Evolutionary conservation across 331 rosid species (phyloP), one percentile per base, ranked within the genome.

Genomic region (Arachis monticola): DNA sequence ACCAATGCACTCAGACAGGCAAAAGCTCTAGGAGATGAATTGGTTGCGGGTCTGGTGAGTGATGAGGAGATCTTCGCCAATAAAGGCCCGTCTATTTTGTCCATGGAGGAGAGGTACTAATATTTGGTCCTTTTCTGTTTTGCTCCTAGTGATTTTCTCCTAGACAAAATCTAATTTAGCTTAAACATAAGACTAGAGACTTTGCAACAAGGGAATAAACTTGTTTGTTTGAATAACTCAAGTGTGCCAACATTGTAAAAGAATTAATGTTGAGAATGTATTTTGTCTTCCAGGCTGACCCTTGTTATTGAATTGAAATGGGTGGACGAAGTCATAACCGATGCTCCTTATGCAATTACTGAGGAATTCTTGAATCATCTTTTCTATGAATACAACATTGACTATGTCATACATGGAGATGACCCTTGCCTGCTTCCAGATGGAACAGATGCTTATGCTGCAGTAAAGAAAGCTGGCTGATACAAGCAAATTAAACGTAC

Each of bases 391-490:
- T 83, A 95, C 88, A 92, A 90, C 72, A 93, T 95, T 76, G 99
- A 95, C 80, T 95, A 87, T 70, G 87, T 95, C 77, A 92, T 95
- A 77, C 99, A 95, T 45, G 99, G 99, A 27, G 99, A 95, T 79
- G 99, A 95, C 81, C 99, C 99, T 70, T 95, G 99, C 91, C 81
- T 95, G 76, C 99, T 95, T 87, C 98, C 99, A 50, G 99, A 95
- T 69, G 99, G 99, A 80, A 90, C 97, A 62, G 99, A 95, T 90
- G 99, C 98, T 78, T 95, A 95, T 79, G 98, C 94, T 58, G 87
- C 92, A 67, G 99, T 98, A 52, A 95, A 95, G 83, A 87, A 82
- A 84, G 98, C 88, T 81, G 96, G 99, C 10, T 97, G 98, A 27
- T 95, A 92, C 90, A 95, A 90, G 90, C 97, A 95, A 85, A 95